phyloP scores from a whole-genome alignment of 768 basidiomycete genomes.

The Galerina sulciceps region DNA sequence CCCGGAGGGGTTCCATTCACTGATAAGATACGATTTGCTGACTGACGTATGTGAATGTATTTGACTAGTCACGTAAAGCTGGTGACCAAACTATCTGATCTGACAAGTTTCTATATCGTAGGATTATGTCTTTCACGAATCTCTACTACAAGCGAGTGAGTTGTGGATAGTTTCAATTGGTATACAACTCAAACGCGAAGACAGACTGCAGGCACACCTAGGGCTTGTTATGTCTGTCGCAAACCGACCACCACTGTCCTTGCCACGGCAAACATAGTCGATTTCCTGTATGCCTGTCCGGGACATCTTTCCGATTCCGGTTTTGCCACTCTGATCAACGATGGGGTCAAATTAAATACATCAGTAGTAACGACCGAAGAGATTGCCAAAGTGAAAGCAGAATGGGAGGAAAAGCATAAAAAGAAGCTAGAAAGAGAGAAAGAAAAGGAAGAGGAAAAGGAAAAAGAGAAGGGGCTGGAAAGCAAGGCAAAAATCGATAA shows the following conservation, averaged over 20 bases:
- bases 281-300: constrained; percentile 87
- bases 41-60: no score
- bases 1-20: background rate
- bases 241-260: constrained; percentile 84
- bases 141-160: constrained; percentile 89
- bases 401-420: constrained; percentile 79
- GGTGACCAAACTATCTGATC: no score
- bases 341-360: constrained; percentile 38
- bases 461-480: constrained; percentile 26
- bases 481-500: constrained; percentile 32
- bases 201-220: constrained; percentile 79
- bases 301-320: constrained; percentile 80
- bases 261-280: constrained; percentile 79
- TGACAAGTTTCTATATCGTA: no score
- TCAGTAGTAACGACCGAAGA: constrained; percentile 64
- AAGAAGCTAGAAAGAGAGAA: constrained; percentile 62
- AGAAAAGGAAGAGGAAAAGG: constrained; percentile 45
- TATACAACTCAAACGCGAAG: constrained; percentile 13
- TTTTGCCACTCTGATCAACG: constrained; percentile 63
- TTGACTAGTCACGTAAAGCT: no score
- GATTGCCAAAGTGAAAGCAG: constrained; percentile 75
- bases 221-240: constrained; percentile 79
- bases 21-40: no score
- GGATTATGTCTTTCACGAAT: constrained; percentile 74
- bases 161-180: constrained; percentile 15